A percentile compares a stretch with the other conserved stretches of the same genome.
These are phyloP conservation scores for Epichloe sp. DNA, from an alignment of 2,329 filamentous ascomycete species.

Conservation along the genomic window DNA sequence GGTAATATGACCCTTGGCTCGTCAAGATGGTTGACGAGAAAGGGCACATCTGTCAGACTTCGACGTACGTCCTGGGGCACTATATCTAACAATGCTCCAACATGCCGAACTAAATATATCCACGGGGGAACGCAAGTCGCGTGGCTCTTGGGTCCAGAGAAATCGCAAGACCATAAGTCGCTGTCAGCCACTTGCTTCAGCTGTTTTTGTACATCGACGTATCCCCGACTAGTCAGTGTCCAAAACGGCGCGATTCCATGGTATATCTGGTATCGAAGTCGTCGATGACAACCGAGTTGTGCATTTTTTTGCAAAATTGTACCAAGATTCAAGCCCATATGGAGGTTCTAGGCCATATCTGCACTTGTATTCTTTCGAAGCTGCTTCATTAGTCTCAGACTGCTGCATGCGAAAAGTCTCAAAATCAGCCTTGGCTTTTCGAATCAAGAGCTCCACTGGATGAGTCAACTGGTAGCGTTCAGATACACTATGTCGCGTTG, in stretches of 20 bases:
- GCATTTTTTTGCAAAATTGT: constrained; percentile 22
- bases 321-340: constrained; percentile 33
- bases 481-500: too few relatives aligned
- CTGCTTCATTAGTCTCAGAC: constrained; percentile 23
- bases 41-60: constrained; percentile 23
- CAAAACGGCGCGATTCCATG: constrained; percentile 27
- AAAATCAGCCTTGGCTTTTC: constrained; percentile 18
- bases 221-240: constrained; percentile 21
- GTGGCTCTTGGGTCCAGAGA: constrained; percentile 12
- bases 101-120: constrained; percentile 21
- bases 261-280: constrained; percentile 32
- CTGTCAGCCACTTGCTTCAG: constrained; percentile 12
- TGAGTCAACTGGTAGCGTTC: constrained; percentile 11
- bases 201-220: constrained; percentile 16
- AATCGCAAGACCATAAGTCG: constrained; percentile 26
- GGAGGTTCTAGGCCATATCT: constrained; percentile 32
- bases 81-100: constrained; percentile 13
- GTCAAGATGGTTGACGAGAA: constrained; percentile 35
- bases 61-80: constrained; percentile 9
- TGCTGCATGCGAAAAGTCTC: constrained; percentile 20
- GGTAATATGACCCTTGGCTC: constrained; percentile 30
- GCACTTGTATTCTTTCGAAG: constrained; percentile 27
- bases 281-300: constrained; percentile 34
- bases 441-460: constrained; percentile 22
- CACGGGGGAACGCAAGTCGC: constrained; percentile 21